phyloP scores from a whole-genome alignment of 1,284 basidiomycete genomes.

The Schizophyllum amplum region DNA sequence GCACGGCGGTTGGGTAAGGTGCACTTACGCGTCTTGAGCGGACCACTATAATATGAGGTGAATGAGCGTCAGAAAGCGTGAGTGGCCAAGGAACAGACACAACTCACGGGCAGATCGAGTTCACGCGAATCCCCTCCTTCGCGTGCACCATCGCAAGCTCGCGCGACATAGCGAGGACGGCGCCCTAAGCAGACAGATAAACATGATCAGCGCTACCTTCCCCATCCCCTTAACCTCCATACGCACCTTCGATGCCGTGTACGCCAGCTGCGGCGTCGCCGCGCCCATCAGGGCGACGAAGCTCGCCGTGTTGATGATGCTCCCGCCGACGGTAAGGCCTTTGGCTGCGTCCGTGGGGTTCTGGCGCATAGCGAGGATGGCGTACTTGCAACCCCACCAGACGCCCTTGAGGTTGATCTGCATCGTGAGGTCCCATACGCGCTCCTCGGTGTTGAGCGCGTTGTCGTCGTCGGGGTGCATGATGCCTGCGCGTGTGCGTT shows the following conservation, averaged over 20 bases:
- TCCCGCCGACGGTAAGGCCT: conserved; percentile 79
- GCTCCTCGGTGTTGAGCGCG: conserved; percentile 92
- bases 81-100: conserved; percentile 1
- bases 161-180: conserved; percentile 95
- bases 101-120: conserved; percentile 90
- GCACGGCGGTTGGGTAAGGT: background rate
- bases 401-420: conserved; percentile 95
- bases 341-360: conserved; percentile 79
- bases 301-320: conserved; percentile 95
- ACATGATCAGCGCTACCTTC: conserved; percentile 2
- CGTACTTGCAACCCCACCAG: conserved; percentile 98
- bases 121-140: conserved; percentile 90
- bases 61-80: conserved; percentile 8
- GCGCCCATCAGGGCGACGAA: conserved; percentile 93
- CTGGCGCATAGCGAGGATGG: conserved; percentile 90
- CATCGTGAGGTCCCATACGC: conserved; percentile 93
- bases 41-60: conserved; percentile 50
- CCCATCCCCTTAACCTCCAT: conserved; percentile 1
- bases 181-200: conserved; percentile 48
- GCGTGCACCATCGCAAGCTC: conserved; percentile 98
- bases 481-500: conserved; percentile 46
- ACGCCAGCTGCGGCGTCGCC: conserved; percentile 93
- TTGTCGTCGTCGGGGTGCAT: conserved; percentile 95
- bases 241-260: conserved; percentile 76
- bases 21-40: conserved; percentile 78